These are phyloP conservation scores for Ceratobasidium theobromae DNA, from an alignment of 1,284 basidiomycete species.

Conservation along the genomic window DNA sequence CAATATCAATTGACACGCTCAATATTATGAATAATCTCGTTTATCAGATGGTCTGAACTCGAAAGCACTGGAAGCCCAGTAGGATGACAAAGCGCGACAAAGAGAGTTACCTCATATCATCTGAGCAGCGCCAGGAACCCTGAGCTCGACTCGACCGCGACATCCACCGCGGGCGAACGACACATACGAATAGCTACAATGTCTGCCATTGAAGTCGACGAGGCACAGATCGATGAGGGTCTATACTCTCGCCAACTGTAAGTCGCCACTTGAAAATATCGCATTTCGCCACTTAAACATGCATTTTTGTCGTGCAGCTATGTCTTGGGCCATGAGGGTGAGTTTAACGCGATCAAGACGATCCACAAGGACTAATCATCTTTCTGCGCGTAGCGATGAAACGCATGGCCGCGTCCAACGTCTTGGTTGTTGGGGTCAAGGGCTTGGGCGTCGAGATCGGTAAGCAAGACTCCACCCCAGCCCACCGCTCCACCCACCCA, in stretches of 20 bases:
- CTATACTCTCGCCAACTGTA: slow-evolving; percentile 95
- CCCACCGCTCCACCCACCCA: neutral
- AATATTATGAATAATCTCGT: neutral
- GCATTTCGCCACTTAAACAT: slow-evolving; percentile 32
- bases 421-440: slow-evolving; percentile 90
- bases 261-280: slow-evolving; percentile 42
- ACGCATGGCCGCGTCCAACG: slow-evolving; percentile 96
- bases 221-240: slow-evolving; percentile 84
- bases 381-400: slow-evolving; percentile 81
- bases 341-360: slow-evolving; percentile 35
- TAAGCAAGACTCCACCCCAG: too few relatives aligned
- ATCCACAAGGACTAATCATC: neutral
- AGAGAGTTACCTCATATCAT: slow-evolving; percentile 16
- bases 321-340: slow-evolving; percentile 94
- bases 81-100: neutral
- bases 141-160: slow-evolving; percentile 29
- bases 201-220: slow-evolving; percentile 76
- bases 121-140: slow-evolving; percentile 11
- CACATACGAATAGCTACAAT: neutral
- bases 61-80: neutral
- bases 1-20: neutral
- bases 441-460: slow-evolving; percentile 97
- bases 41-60: neutral
- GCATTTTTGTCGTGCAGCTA: slow-evolving; percentile 61
- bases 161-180: slow-evolving; percentile 3